A percentile compares a stretch with the other conserved stretches of the same genome.
Evolutionary conservation across 192 early-diverging fungal genomes (phyloP).

Genomic region (Piromyces finnis): DNA sequence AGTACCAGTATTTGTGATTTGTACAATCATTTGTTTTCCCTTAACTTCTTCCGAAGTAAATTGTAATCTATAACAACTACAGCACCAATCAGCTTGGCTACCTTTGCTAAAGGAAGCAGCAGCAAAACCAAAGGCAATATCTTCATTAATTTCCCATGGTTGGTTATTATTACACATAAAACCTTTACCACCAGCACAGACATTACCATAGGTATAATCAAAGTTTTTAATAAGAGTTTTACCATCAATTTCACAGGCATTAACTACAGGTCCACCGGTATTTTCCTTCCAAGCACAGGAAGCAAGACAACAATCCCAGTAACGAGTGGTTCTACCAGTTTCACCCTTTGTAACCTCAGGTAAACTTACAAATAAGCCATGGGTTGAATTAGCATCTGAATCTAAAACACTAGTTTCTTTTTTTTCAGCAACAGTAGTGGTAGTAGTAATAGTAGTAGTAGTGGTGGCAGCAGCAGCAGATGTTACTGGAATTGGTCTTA

Average conservation of each 20-base stretch:
- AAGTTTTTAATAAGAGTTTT: background rate
- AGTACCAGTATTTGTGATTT: background rate
- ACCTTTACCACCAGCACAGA: background rate
- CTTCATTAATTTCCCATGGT: background rate
- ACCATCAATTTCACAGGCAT: background rate
- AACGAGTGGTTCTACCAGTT: background rate
- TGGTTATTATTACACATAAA: slow-evolving; percentile 1
- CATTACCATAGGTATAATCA: background rate
- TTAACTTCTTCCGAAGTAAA: background rate
- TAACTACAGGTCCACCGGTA: background rate
- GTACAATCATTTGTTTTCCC: slow-evolving; percentile 1
- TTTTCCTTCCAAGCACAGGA: background rate
- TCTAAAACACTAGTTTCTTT: too few relatives aligned
- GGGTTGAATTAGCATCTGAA: too few relatives aligned
- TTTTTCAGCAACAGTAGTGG: too few relatives aligned
- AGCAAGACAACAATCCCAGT: background rate
- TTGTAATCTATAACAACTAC: background rate
- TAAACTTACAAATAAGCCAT: too few relatives aligned
- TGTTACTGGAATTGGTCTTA: too few relatives aligned
- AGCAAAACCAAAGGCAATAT: background rate
- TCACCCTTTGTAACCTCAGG: background rate
- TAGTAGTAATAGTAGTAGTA: too few relatives aligned
- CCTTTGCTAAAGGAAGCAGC: background rate
- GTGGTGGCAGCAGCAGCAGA: too few relatives aligned
- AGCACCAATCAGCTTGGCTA: background rate